Percentiles rank a stretch among this genome's conserved stretches.
phyloP scores from a whole-genome alignment of 768 basidiomycete genomes.

The Suillus tomentosus region DNA sequence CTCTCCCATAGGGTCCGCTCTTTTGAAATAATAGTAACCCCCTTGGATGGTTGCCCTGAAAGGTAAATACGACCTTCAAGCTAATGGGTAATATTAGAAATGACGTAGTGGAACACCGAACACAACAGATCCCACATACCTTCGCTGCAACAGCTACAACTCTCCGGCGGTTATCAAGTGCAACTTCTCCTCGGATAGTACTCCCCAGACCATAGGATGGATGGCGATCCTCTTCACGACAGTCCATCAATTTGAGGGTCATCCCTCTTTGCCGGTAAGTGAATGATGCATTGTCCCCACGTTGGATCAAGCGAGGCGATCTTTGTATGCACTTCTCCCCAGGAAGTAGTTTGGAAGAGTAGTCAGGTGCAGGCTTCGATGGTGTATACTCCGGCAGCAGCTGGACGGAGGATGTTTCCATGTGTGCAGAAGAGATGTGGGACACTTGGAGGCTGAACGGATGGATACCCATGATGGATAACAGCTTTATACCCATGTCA shows the following conservation, averaged over 20 bases:
- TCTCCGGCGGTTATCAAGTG: slow-evolving; percentile 26
- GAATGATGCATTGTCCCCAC: slow-evolving; percentile 27
- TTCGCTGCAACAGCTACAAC: slow-evolving; percentile 29
- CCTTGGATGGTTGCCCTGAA: slow-evolving; percentile 16
- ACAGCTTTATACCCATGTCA: slow-evolving; percentile 6
- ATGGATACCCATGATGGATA: neutral
- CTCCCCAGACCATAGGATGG: slow-evolving; percentile 34
- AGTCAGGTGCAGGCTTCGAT: slow-evolving; percentile 54
- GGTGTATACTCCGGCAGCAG: slow-evolving; percentile 57
- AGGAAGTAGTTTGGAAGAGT: slow-evolving; percentile 53
- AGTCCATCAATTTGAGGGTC: slow-evolving; percentile 31
- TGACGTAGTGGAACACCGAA: neutral
- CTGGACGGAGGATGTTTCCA: slow-evolving; percentile 13
- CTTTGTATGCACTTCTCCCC: slow-evolving; percentile 57
- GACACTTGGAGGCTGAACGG: neutral
- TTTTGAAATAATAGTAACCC: slow-evolving; percentile 27
- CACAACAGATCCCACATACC: slow-evolving; percentile 20
- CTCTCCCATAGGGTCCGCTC: slow-evolving; percentile 27
- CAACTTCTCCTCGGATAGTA: slow-evolving; percentile 31
- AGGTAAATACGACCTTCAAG: slow-evolving; percentile 27
- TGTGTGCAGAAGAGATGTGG: neutral
- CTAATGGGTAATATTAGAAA: slow-evolving; percentile 18
- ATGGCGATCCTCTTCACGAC: slow-evolving; percentile 32
- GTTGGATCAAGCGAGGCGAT: slow-evolving; percentile 34
- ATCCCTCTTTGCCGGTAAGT: slow-evolving; percentile 34